phyloP scores from a whole-genome alignment of 805 yeast genomes.

The Lipomyces chichibuensis region DNA sequence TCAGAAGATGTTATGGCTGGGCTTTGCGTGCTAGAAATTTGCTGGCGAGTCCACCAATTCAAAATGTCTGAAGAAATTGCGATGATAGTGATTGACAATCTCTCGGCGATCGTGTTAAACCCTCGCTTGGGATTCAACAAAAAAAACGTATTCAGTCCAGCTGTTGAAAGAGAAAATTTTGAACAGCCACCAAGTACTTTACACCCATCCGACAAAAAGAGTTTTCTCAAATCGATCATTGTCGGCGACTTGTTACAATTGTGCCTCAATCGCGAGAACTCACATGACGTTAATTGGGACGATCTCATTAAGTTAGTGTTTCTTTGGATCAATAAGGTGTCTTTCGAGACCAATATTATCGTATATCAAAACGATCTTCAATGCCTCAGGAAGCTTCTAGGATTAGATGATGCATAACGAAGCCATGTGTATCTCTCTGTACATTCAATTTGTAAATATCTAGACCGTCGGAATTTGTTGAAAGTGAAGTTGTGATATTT shows the following conservation, averaged over 20 bases:
- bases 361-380: not conserved
- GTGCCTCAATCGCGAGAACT: not conserved
- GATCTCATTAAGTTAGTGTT: slow-evolving; percentile 16
- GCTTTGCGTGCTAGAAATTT: slow-evolving; percentile 17
- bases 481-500: not conserved
- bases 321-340: slow-evolving; percentile 10
- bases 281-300: slow-evolving; percentile 13
- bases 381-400: not conserved
- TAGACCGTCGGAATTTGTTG: not conserved
- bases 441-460: not conserved
- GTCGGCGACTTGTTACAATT: slow-evolving; percentile 16
- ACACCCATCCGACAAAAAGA: not conserved
- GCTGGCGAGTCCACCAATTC: slow-evolving; percentile 13
- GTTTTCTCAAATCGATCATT: slow-evolving; percentile 1
- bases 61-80: slow-evolving; percentile 9
- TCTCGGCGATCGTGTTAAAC: slow-evolving; percentile 6
- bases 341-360: not conserved
- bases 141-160: slow-evolving; percentile 7
- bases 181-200: not conserved
- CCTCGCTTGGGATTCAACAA: not conserved
- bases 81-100: slow-evolving; percentile 9
- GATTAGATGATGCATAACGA: not conserved
- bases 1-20: slow-evolving; percentile 15
- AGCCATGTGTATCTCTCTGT: not conserved
- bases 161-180: slow-evolving; percentile 12